Conservation (phyloP, 2,329 filamentous ascomycete genomes). For the Aspergillus sp. region DNA sequence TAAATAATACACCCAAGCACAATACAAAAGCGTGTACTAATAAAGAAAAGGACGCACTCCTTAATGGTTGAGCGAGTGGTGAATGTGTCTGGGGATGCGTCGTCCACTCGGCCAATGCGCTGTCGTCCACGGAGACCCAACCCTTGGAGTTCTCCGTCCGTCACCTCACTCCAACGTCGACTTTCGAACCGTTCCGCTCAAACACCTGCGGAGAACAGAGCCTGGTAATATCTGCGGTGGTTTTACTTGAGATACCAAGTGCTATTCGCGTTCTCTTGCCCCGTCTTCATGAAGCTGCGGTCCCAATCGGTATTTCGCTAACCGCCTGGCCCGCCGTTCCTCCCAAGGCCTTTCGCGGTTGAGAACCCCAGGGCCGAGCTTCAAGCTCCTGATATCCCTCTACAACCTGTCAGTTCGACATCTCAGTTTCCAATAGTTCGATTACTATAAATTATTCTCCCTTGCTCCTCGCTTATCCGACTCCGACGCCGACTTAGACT, state of each 20-base stretch:
- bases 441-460: constrained; percentile 3
- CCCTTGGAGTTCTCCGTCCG: neutral
- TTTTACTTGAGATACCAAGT: neutral
- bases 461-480: constrained; percentile 5
- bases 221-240: neutral
- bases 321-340: constrained; percentile 6
- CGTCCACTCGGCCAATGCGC: neutral
- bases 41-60: neutral
- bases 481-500: neutral
- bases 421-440: constrained; percentile 10
- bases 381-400: neutral
- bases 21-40: neutral
- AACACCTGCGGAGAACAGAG: neutral
- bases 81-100: neutral
- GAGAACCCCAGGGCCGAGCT: constrained; percentile 4
- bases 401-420: constrained; percentile 20
- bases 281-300: constrained; percentile 5
- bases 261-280: neutral
- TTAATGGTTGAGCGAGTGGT: neutral
- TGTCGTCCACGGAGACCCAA: neutral
- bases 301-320: constrained; percentile 20
- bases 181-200: neutral
- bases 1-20: neutral
- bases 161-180: neutral
- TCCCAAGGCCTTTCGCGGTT: neutral